Evolutionary conservation across 192 early-diverging fungal genomes (phyloP).

Genomic region (Neocallimastix lanati): DNA sequence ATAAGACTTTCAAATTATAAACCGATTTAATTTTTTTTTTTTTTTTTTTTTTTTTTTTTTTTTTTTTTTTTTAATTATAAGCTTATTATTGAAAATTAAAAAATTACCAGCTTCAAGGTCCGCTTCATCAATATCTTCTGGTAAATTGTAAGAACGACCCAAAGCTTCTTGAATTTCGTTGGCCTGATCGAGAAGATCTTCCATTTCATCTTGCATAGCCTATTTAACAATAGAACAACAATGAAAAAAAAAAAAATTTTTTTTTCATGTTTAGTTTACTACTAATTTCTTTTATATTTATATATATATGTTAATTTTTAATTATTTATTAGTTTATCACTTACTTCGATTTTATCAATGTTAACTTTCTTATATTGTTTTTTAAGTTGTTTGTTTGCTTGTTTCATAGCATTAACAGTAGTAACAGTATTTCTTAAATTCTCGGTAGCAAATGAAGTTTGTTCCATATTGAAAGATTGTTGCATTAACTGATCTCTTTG

Average conservation of each 20-base stretch:
- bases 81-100: neutral
- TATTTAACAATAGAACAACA: too few relatives aligned
- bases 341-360: slow-evolving; percentile 83
- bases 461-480: slow-evolving; percentile 99
- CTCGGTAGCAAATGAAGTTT: slow-evolving; percentile 74
- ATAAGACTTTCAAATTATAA: too few relatives aligned
- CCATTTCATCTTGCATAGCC: slow-evolving; percentile 95
- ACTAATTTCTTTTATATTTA: too few relatives aligned
- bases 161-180: slow-evolving; percentile 95
- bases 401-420: slow-evolving; percentile 92
- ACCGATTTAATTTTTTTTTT: too few relatives aligned
- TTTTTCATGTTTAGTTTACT: too few relatives aligned
- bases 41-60: too few relatives aligned
- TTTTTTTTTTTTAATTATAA: too few relatives aligned
- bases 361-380: slow-evolving; percentile 89
- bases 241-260: too few relatives aligned
- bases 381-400: slow-evolving; percentile 86
- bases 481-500: slow-evolving; percentile 88
- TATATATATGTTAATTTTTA: too few relatives aligned
- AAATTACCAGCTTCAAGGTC: slow-evolving; percentile 76
- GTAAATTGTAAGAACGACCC: slow-evolving; percentile 75
- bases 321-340: slow-evolving; percentile 1
- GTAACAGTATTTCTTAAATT: slow-evolving; percentile 93
- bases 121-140: slow-evolving; percentile 87
- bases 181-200: slow-evolving; percentile 87